Evolutionary conservation across 2,329 filamentous ascomycete genomes (phyloP).

Genomic region (Sporothrix brunneoviolacea): DNA sequence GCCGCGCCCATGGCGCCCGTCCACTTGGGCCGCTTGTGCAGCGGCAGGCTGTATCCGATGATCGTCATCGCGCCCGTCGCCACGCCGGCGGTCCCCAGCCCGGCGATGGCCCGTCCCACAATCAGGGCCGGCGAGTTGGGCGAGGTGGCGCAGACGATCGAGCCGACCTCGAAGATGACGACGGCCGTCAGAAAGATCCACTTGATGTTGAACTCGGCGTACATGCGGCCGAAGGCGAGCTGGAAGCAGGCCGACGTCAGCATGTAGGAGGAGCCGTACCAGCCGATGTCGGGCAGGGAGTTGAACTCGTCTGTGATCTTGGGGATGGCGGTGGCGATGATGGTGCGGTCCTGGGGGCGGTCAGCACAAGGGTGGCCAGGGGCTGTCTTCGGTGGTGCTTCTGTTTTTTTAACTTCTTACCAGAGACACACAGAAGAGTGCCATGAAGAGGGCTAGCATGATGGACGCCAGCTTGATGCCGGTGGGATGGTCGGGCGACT

Average conservation of each 20-base stretch:
- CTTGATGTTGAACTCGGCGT: conserved; percentile 13
- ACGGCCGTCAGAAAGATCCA: conserved; percentile 22
- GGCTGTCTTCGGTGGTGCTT: too few species aligned
- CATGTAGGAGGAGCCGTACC: conserved; percentile 35
- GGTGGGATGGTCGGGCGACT: too few species aligned
- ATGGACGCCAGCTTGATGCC: too few species aligned
- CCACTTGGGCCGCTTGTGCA: conserved; percentile 14
- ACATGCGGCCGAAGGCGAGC: conserved; percentile 15
- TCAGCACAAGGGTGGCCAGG: too few species aligned
- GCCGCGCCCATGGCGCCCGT: conserved; percentile 10
- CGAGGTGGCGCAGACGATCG: conserved; percentile 36
- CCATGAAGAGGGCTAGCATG: neutral
- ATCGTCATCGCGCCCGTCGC: conserved; percentile 10
- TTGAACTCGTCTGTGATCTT: conserved; percentile 34
- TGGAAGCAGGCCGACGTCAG: conserved; percentile 13
- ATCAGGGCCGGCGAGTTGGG: conserved; percentile 31
- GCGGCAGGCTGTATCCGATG: conserved; percentile 4
- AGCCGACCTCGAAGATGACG: conserved; percentile 38
- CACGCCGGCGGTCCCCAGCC: conserved; percentile 29
- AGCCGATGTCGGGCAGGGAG: conserved; percentile 38
- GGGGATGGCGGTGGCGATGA: conserved; percentile 36
- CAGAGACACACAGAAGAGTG: conserved; percentile 5
- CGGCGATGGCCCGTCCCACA: conserved; percentile 34
- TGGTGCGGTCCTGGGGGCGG: conserved; percentile 24
- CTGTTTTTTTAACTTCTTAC: too few species aligned